Evolutionary conservation across 345 rosid genomes (phyloP), one percentile per base, ranked within the genome.

Genomic region (Gossypium rotundifolium): DNA sequence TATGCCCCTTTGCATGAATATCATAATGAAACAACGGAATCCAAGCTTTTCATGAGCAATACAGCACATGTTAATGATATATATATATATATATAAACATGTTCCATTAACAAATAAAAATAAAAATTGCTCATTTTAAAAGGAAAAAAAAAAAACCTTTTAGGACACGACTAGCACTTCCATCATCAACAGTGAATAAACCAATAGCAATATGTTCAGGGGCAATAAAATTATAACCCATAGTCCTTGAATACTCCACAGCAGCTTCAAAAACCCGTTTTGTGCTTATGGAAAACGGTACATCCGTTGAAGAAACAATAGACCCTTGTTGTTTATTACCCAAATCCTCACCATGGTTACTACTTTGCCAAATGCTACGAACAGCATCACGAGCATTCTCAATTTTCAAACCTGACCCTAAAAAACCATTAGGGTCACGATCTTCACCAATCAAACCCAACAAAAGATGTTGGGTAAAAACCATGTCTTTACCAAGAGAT

Each of bases 191-290:
- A 40, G 97, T 89, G 78, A 95, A 85, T 66, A 95, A 87, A 2
- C 96, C 98, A 57, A 95, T 80, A 49, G 97, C 89, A 48, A 95
- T 91, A 83, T 95, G 99, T 79, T 95, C 99, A 0, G 99, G 98
- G 11, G 97, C 89, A 14, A 95, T 91, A 70, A 87, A 95, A 76
- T 95, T 91, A 77, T 92, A 81, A 11, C 91, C 97, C 90, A 87
- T 68, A 17, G 86, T 88, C 84, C 93, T 83, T 11, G 99, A 95
- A 77, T 91, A 95, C 81, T 93, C 99, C 16, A 95, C 92, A 0
- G 99, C 98, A 79, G 93, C 99, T 80, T 95, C 98, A 45, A 95
- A 93, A 81, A 92, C 99, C 23, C 97, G 86, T 70, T 93, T 93
- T 18, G 94, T 86, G 75, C 92, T 87, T 8, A 83, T 78, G 0